Evolutionary conservation across 345 rosid species (phyloP), one percentile per base, ranked within the genome.

Genomic region (Gynandropsis gynandra): DNA sequence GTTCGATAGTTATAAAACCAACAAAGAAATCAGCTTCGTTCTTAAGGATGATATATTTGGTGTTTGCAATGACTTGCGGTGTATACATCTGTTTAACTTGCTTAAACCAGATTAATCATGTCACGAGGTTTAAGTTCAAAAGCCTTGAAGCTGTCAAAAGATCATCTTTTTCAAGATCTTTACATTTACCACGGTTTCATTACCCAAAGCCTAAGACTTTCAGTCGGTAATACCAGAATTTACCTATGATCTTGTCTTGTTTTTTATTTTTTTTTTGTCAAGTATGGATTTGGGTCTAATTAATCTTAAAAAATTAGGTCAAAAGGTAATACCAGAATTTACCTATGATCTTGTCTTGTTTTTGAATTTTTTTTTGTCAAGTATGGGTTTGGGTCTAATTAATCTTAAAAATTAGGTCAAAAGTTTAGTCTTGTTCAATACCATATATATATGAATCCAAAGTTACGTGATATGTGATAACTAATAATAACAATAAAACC

Each of bases 151-250:
- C 78, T 39, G 71, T 75, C 15, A 68, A 61, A 35, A 57, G 16
- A 42, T 74, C 83, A 19, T 16, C 59, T 61, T 50, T 19, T 36
- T 51, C 43, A 9, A 24, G 39, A 38, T 50, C 55, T 1, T 17
- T 61, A 11, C 70, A 68, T 54, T 39, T 67, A 47, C 74, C 84
- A 49, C 50, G 12, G 10, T 17, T 79, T 61, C 96, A 92, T 61
- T 92, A 77, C 74, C 98, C 96, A 9, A 67, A 55, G 55, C 98
- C 98, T 12, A 59, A 73, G 51, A 85, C 93, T 61, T 87, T 87
- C 71, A 83, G 66, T 64, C 67, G 96, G 98, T 92, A 78, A 63
- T 40, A 17, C 5, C 9, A 17, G 14, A 7, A 9, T 15, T 15
- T 6, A 43, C 8, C n/a, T n/a, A n/a, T n/a, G n/a, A 8, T 52